Evolutionary conservation across 2,329 filamentous ascomycete genomes (phyloP), one percentile per base, ranked within the genome.

Genomic region (Byssochlamys sp.): DNA sequence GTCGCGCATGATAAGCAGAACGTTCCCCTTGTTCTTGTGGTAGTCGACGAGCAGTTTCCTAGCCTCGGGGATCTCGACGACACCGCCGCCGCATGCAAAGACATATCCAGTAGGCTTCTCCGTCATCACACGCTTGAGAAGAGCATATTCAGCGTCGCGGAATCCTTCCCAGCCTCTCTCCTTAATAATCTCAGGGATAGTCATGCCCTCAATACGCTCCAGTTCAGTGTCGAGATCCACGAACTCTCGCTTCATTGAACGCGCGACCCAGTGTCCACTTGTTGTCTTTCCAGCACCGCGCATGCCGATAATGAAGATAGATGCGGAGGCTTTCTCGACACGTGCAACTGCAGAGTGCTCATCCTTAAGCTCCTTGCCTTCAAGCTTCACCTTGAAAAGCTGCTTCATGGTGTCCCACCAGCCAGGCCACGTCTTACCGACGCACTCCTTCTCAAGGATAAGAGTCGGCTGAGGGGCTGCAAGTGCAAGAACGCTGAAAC

Each of bases 391-490:
- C 33, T 85, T 80, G 77, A 96, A 99, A 12, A 84, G 82, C 63
- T 88, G 84, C 25, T 86, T 86, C 57, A 97, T 76, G 19, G 86
- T 84, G 72, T 99, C 94, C 94, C 94, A 99, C 90, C 94, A 99
- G 9, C 92, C 94, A 0, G 94, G 94, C 94, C 94, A 99, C 2
- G 94, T 99, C 80, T 99, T 99, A 48, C 89, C 91, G 2, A 90
- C 89, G 70, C 94, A 99, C 67, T 96, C 91, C 59, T 91, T 88
- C 71, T 99, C 94, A 1, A 89, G 81, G 55, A 99, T 85, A 14
- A 95, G 75, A 0, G 90, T 87, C 0, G 89, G 82, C 6, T 83
- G 74, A 1, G 89, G 86, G 0, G 88, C 82, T 29, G 87, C 83
- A 19, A 90, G 77, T 11, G 90, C 84, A 14, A 99, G 79, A 5